Evolutionary conservation across 78 protist species (phyloP).

Genomic region (Dictyostelium citrinum): DNA sequence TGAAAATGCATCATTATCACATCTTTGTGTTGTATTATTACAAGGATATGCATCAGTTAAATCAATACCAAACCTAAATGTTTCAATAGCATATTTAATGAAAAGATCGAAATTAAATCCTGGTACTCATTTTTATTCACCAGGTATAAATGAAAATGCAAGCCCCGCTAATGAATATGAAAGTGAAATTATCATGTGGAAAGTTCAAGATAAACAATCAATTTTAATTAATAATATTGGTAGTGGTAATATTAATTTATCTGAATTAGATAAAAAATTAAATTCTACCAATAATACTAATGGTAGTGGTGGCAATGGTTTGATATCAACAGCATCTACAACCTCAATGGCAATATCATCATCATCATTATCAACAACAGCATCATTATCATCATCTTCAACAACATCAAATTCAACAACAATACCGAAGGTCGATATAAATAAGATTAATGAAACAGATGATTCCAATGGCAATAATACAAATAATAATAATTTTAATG

Average conservation of each 20-base stretch:
- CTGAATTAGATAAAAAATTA: neutral
- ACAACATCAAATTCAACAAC: neutral
- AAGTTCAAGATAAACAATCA: neutral
- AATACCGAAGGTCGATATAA: neutral
- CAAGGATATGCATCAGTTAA: slow-evolving; percentile 60
- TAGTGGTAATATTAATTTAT: neutral
- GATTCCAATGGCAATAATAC: neutral
- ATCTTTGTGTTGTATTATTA: slow-evolving; percentile 46
- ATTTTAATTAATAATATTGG: neutral
- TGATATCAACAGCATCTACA: neutral
- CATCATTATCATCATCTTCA: neutral
- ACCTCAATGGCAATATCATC: neutral
- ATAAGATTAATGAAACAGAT: neutral
- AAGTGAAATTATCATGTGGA: slow-evolving; percentile 60
- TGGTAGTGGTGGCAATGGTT: neutral
- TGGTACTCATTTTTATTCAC: slow-evolving; percentile 45
- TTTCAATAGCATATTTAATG: slow-evolving; percentile 32
- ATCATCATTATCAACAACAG: neutral
- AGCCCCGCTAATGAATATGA: slow-evolving; percentile 72
- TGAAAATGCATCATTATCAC: slow-evolving; percentile 5
- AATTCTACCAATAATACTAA: neutral
- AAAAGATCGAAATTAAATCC: slow-evolving; percentile 67
- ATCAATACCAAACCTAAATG: neutral
- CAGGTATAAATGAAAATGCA: slow-evolving; percentile 52
- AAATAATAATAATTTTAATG: neutral